phyloP scores from a whole-genome alignment of 805 yeast genomes.

The Candida loeiensis region DNA sequence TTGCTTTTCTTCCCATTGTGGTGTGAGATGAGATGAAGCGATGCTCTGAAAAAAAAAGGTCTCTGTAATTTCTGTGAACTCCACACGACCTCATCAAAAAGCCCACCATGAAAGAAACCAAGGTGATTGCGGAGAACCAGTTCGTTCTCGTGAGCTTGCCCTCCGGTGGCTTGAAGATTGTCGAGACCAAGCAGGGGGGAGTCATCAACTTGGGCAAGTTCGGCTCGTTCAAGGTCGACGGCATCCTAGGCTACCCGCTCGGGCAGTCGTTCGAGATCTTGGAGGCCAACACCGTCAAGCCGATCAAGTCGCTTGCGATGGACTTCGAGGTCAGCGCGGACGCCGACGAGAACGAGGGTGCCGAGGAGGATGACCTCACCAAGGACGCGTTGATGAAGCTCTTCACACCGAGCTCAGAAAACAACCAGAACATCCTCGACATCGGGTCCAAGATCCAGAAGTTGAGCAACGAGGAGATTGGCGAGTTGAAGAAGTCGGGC shows the following conservation, averaged over 20 bases:
- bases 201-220: constrained; percentile 81
- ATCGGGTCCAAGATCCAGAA: constrained; percentile 71
- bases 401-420: constrained; percentile 49
- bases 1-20: constrained; percentile 87
- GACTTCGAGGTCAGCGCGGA: constrained; percentile 24
- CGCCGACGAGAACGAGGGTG: constrained; percentile 18
- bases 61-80: constrained; percentile 1
- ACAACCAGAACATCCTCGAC: constrained; percentile 63
- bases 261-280: constrained; percentile 88
- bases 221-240: constrained; percentile 76
- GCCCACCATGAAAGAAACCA: constrained; percentile 7
- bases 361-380: constrained; percentile 29
- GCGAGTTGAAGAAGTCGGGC: constrained; percentile 69
- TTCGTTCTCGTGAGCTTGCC: constrained; percentile 73
- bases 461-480: constrained; percentile 77
- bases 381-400: constrained; percentile 35
- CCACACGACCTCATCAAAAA: constrained; percentile 12
- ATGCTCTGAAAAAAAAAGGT: constrained; percentile 10
- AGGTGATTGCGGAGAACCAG: constrained; percentile 43
- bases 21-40: constrained; percentile 8
- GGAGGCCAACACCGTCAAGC: constrained; percentile 50
- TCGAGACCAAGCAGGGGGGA: constrained; percentile 60
- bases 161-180: constrained; percentile 71
- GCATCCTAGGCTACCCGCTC: constrained; percentile 72
- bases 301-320: constrained; percentile 40